phyloP scores from a whole-genome alignment of 129 eudicot genomes.

The Chrysanthemum lavandulifolium region DNA sequence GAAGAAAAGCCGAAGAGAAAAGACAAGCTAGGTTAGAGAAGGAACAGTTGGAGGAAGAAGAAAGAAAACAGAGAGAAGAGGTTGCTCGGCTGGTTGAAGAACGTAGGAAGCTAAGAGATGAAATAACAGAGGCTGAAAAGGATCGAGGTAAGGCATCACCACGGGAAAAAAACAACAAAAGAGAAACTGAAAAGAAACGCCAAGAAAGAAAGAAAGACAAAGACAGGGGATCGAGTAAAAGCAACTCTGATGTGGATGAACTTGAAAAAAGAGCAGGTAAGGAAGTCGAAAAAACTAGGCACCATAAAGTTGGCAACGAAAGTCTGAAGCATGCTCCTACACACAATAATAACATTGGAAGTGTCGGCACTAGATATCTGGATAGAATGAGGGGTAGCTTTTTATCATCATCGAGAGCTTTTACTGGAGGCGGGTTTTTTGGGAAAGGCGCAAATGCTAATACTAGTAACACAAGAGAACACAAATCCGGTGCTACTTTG shows the following conservation, averaged over 20 bases:
- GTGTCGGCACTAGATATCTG: slow-evolving; percentile 72
- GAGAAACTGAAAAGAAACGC: slow-evolving; percentile 66
- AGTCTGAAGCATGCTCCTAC: slow-evolving; percentile 32
- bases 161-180: slow-evolving; percentile 53
- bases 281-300: slow-evolving; percentile 28
- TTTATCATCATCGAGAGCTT: slow-evolving; percentile 79
- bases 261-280: slow-evolving; percentile 57
- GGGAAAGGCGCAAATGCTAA: slow-evolving; percentile 48
- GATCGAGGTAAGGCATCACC: slow-evolving; percentile 46
- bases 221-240: slow-evolving; percentile 73
- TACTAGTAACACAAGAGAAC: slow-evolving; percentile 51
- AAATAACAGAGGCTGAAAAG: slow-evolving; percentile 65
- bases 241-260: slow-evolving; percentile 74
- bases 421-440: slow-evolving; percentile 74
- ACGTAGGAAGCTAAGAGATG: slow-evolving; percentile 78
- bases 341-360: slow-evolving; percentile 47
- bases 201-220: slow-evolving; percentile 72
- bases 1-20: slow-evolving; percentile 96
- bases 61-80: slow-evolving; percentile 91
- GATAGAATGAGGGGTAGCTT: slow-evolving; percentile 86
- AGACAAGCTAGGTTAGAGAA: slow-evolving; percentile 86
- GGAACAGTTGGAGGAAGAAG: slow-evolving; percentile 88
- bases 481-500: slow-evolving; percentile 40
- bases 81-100: slow-evolving; percentile 94
- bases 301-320: slow-evolving; percentile 24